phyloP scores from a whole-genome alignment of 2,329 filamentous ascomycete genomes.

The Colletotrichum viniferum region DNA sequence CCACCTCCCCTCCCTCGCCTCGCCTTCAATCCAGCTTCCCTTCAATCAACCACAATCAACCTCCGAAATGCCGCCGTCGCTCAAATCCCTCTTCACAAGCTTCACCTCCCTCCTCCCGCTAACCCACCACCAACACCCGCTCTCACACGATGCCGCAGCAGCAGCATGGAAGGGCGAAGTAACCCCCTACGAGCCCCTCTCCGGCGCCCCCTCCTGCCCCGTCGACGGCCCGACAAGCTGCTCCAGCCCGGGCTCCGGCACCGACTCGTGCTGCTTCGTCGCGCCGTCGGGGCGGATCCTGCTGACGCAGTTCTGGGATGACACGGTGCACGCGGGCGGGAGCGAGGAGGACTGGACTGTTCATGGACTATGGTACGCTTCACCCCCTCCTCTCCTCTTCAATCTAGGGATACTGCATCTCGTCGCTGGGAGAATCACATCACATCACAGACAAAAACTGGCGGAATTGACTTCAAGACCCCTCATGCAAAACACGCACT shows the following conservation, averaged over 20 bases:
- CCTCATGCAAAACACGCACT: background rate
- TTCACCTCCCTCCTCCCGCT: background rate
- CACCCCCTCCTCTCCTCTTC: too few relatives aligned
- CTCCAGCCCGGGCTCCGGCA: constrained; percentile 35
- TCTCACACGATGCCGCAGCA: background rate
- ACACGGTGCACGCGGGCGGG: constrained; percentile 41
- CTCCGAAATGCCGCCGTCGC: background rate
- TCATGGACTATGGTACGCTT: constrained; percentile 44
- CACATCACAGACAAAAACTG: background rate
- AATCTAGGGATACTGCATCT: rapidly evolving
- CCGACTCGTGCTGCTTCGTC: constrained; percentile 47
- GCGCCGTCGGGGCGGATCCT: constrained; percentile 44
- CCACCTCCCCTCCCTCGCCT: background rate
- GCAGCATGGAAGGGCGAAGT: background rate
- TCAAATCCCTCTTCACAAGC: background rate
- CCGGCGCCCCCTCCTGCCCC: constrained; percentile 41
- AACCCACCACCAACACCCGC: background rate
- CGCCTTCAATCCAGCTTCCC: background rate
- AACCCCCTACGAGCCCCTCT: constrained; percentile 39
- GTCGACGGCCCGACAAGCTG: constrained; percentile 46
- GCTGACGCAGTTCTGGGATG: constrained; percentile 50
- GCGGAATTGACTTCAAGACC: background rate
- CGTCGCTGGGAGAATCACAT: background rate
- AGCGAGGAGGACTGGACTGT: constrained; percentile 48
- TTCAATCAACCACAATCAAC: background rate